Evolutionary conservation across 352 stramenopile genomes (phyloP).

Genomic region (Phytophthora rubi): DNA sequence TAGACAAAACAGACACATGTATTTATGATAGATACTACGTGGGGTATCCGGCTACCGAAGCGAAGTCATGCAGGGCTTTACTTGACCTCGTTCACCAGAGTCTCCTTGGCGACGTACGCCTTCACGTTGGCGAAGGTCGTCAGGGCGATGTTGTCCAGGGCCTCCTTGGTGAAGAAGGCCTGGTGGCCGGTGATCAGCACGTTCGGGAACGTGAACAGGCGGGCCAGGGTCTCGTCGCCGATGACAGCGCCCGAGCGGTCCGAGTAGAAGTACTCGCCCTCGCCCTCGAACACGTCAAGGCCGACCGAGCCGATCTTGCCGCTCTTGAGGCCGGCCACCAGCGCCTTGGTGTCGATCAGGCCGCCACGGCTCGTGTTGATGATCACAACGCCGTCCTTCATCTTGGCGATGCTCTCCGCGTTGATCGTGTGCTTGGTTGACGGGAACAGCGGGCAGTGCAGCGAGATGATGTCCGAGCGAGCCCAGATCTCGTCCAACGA

Average conservation of each 20-base stretch:
- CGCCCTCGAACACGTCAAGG: slow-evolving; percentile 89
- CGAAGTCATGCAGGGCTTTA: slow-evolving; percentile 7
- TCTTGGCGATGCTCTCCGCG: slow-evolving; percentile 73
- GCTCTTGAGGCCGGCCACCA: slow-evolving; percentile 81
- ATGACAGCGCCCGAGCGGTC: slow-evolving; percentile 71
- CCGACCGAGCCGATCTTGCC: slow-evolving; percentile 78
- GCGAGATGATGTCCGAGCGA: slow-evolving; percentile 86
- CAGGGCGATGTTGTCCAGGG: slow-evolving; percentile 64
- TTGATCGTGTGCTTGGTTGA: slow-evolving; percentile 89
- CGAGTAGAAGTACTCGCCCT: slow-evolving; percentile 80
- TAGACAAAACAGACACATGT: neutral
- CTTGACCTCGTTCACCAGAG: slow-evolving; percentile 61
- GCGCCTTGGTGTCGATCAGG: slow-evolving; percentile 80
- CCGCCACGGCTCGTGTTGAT: slow-evolving; percentile 92
- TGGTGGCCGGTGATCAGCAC: slow-evolving; percentile 83
- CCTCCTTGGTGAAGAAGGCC: slow-evolving; percentile 83
- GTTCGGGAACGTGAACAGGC: slow-evolving; percentile 81
- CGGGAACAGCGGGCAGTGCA: slow-evolving; percentile 84
- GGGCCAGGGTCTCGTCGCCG: slow-evolving; percentile 65
- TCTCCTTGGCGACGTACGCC: slow-evolving; percentile 42
- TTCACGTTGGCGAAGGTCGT: slow-evolving; percentile 77
- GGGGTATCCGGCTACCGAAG: neutral
- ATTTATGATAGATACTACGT: slow-evolving; percentile 11
- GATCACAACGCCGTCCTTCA: slow-evolving; percentile 88
- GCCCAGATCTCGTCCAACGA: slow-evolving; percentile 60